A percentile compares a stretch with the other conserved stretches of the same genome.
Evolutionary conservation across 495 filamentous ascomycete genomes (phyloP).

Genomic region (Baudoinia panamericana): DNA sequence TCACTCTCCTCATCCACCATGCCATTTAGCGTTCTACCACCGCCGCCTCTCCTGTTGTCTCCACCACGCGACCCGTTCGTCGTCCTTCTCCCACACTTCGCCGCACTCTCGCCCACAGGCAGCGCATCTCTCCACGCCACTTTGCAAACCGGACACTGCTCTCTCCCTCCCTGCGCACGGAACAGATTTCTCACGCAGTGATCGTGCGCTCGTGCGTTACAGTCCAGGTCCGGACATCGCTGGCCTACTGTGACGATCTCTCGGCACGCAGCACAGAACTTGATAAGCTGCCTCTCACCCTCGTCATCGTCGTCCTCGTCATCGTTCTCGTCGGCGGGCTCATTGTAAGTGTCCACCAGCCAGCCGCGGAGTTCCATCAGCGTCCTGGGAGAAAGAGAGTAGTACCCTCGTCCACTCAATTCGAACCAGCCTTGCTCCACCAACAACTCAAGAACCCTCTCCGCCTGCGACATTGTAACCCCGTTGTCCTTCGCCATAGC

Average conservation of each 20-base stretch:
- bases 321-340: conserved; percentile 40
- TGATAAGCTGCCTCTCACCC: conserved; percentile 46
- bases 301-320: conserved; percentile 37
- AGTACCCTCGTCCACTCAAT: conserved; percentile 54
- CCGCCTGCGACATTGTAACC: conserved; percentile 62
- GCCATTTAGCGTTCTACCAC: not conserved
- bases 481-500: conserved; percentile 34
- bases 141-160: conserved; percentile 61
- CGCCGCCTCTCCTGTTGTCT: not conserved
- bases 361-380: conserved; percentile 76
- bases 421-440: conserved; percentile 79
- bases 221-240: conserved; percentile 59
- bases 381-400: conserved; percentile 58
- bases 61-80: not conserved
- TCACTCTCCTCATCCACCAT: conserved; percentile 3
- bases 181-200: conserved; percentile 64
- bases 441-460: conserved; percentile 54
- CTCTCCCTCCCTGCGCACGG: conserved; percentile 42
- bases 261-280: conserved; percentile 77
- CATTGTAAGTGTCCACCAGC: conserved; percentile 76
- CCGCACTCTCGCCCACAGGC: conserved; percentile 72
- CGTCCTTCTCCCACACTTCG: conserved; percentile 6
- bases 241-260: conserved; percentile 84
- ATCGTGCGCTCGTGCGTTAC: conserved; percentile 60
- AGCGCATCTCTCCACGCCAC: conserved; percentile 57